Evolutionary conservation across 148 eudicot genomes (phyloP).

Genomic region (Heliamphora exappendiculata): DNA sequence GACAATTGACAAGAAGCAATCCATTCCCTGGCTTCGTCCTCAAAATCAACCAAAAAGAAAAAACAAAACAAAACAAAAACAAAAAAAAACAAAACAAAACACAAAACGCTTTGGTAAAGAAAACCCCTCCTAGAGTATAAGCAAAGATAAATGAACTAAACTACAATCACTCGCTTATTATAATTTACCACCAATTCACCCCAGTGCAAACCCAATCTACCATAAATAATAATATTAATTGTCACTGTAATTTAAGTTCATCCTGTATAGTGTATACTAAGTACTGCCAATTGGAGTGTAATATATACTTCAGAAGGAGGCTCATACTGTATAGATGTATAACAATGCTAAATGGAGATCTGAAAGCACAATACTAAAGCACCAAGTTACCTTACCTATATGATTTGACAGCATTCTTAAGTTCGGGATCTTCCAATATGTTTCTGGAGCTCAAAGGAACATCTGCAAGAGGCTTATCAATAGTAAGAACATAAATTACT

Average conservation of each 20-base stretch:
- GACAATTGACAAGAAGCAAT: background rate
- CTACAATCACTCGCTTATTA: too few species aligned
- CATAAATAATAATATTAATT: background rate
- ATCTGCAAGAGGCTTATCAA: constrained; percentile 35
- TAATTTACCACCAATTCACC: background rate
- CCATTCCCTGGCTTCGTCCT: background rate
- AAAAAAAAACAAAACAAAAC: background rate
- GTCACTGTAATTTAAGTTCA: background rate
- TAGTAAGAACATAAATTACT: background rate
- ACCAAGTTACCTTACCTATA: constrained; percentile 69
- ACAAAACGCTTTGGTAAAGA: background rate
- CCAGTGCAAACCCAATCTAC: background rate
- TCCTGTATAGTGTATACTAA: background rate
- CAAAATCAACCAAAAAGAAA: background rate
- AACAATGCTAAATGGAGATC: background rate
- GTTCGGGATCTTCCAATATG: constrained; percentile 80
- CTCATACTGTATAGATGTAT: background rate
- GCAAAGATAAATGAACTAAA: background rate
- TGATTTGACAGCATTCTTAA: constrained; percentile 78
- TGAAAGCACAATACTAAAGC: background rate
- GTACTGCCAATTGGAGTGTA: background rate
- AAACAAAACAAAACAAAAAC: background rate
- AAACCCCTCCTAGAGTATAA: background rate
- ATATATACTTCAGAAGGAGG: background rate
- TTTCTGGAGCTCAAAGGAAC: constrained; percentile 80